phyloP scores from a whole-genome alignment of 2,329 filamentous ascomycete genomes.

The Chrysoporthe deuterocubensis region DNA sequence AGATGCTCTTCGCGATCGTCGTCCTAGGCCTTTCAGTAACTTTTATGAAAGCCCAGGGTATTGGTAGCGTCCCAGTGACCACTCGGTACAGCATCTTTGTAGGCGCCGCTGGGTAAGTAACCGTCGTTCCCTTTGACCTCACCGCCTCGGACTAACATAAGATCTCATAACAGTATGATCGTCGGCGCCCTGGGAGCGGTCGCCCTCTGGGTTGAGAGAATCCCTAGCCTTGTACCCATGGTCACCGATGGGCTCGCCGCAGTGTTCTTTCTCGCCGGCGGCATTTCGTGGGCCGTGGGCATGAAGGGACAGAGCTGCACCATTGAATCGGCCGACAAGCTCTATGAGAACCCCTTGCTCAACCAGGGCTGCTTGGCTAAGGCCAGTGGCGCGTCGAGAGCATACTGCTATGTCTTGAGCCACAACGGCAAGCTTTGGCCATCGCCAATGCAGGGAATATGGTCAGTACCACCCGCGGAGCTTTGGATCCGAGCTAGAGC shows the following conservation, averaged over 20 bases:
- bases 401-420: constrained; percentile 9
- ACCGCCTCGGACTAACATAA: background rate
- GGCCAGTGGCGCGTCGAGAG: background rate
- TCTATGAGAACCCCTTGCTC: constrained; percentile 11
- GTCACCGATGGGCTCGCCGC: constrained; percentile 36
- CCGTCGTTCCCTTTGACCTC: too few relatives aligned
- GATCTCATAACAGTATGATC: constrained; percentile 32
- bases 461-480: background rate
- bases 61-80: constrained; percentile 35
- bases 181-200: constrained; percentile 36
- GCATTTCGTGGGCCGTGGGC: constrained; percentile 32
- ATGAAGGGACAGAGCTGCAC: constrained; percentile 18
- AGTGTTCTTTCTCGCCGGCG: constrained; percentile 39
- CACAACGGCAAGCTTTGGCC: background rate
- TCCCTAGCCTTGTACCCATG: constrained; percentile 35
- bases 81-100: constrained; percentile 40
- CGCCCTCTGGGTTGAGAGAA: constrained; percentile 36
- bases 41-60: constrained; percentile 35
- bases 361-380: constrained; percentile 13
- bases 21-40: constrained; percentile 40
- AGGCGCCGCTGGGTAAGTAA: constrained; percentile 36
- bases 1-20: constrained; percentile 39
- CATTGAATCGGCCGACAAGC: background rate
- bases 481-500: background rate
- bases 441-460: background rate